Evolutionary conservation across 768 basidiomycete species (phyloP), one percentile per base, ranked within the genome.

Genomic region (Macrolepiota dolichaula): DNA sequence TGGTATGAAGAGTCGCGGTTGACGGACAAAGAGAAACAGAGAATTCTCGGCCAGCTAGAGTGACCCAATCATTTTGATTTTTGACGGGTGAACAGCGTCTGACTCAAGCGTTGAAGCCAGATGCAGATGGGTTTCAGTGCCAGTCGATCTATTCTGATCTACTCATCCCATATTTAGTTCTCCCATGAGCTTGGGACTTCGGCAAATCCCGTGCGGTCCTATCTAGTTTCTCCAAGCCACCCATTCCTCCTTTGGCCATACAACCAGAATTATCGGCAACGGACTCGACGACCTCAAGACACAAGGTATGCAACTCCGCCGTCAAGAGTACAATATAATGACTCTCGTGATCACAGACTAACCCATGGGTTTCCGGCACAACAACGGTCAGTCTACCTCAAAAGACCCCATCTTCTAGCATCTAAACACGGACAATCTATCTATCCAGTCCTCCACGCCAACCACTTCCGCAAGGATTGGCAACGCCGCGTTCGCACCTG

Each of bases 391-490:
- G 84, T 74, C 50, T n/a, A 35, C 11, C 52, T 50, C 22, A 25
- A 52, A 55, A 44, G 24, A 35, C 24, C 44, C 27, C 36, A 55
- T 37, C 5, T 44, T 44, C 42, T 22, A 44, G 29, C 38, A 65
- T 49, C 55, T 32, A 32, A 32, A 13, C 42, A 13, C 59, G 51
- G 63, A 59, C 62, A 35, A 64, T 51, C 61, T 64, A 56, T 52
- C 50, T 25, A 51, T 47, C 46, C 51, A 91, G 92, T 92, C 81
- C 92, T 96, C 76, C 94, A 87, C 80, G 84, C 77, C 69, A 95
- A 95, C 79, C 94, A 97, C 76, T 95, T 95, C 86, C 92, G 87
- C 82, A 98, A 98, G 88, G 96, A 98, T 76, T 98, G 96, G 96
- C 96, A 98, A 78, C 85, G 88, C 72, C 91, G 90, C 66, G 94